phyloP scores from a whole-genome alignment of 2,329 filamentous ascomycete species.

The Alternaria infectoria region DNA sequence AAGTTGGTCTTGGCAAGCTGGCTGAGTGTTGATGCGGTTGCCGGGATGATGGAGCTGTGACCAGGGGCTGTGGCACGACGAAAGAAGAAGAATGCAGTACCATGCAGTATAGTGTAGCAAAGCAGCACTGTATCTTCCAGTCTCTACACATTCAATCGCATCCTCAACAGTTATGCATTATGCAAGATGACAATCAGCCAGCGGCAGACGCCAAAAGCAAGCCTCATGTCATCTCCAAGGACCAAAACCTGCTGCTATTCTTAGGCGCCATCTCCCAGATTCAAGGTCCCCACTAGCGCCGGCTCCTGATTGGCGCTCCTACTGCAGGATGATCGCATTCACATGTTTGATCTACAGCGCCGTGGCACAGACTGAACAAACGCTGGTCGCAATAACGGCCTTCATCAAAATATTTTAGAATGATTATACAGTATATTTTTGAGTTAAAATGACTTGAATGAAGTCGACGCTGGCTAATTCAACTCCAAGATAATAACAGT shows the following conservation, averaged over 20 bases:
- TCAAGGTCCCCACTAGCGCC: slow-evolving; percentile 22
- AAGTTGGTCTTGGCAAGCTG: slow-evolving; percentile 27
- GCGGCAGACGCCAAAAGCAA: slow-evolving; percentile 11
- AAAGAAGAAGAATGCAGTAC: not conserved
- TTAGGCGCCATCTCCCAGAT: slow-evolving; percentile 14
- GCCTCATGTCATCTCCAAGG: slow-evolving; percentile 19
- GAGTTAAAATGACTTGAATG: too few relatives aligned
- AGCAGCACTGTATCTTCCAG: too few relatives aligned
- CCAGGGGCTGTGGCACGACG: slow-evolving; percentile 1
- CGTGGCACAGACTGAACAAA: slow-evolving; percentile 3
- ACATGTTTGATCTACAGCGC: slow-evolving; percentile 8
- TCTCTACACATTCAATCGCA: too few relatives aligned
- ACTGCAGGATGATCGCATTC: slow-evolving; percentile 19
- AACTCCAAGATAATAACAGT: slow-evolving; percentile 1
- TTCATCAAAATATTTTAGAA: not conserved
- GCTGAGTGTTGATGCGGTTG: slow-evolving; percentile 25
- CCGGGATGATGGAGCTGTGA: slow-evolving; percentile 22
- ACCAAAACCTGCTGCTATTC: slow-evolving; percentile 36
- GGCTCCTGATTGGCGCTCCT: slow-evolving; percentile 17
- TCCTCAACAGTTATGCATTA: not conserved
- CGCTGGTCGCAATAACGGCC: not conserved
- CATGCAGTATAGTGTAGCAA: too few relatives aligned
- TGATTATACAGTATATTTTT: not conserved
- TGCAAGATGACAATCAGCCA: not conserved
- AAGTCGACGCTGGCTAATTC: slow-evolving; percentile 17